phyloP scores from a whole-genome alignment of 1,284 basidiomycete genomes.

The Cutaneotrichosporon spelunceum region DNA sequence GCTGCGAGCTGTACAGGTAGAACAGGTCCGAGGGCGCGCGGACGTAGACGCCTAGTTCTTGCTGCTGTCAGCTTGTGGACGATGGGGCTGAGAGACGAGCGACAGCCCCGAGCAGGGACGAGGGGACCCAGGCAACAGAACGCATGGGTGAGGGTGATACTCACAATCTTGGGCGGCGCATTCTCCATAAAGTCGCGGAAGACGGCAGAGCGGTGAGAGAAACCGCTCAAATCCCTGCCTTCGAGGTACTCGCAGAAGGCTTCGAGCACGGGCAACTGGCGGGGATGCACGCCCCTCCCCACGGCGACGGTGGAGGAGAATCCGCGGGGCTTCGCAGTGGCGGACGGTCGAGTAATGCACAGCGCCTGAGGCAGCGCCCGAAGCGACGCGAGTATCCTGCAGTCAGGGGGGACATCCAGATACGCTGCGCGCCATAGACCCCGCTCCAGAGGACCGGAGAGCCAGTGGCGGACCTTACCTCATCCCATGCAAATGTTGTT shows the following conservation, averaged over 20 bases:
- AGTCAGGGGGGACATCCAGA: neutral
- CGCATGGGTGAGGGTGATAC: too few species aligned
- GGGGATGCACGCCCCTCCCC: neutral
- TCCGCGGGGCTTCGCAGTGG: too few species aligned
- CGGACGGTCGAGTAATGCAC: neutral
- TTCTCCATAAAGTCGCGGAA: neutral
- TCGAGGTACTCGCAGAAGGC: neutral
- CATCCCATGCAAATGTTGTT: neutral
- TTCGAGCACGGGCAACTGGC: neutral
- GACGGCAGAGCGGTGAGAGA: neutral
- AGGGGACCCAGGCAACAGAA: too few species aligned
- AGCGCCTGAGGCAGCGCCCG: too few species aligned
- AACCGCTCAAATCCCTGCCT: neutral
- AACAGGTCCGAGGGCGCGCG: neutral
- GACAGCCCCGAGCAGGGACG: too few species aligned
- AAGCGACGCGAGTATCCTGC: neutral
- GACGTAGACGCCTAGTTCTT: neutral
- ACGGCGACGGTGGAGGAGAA: neutral
- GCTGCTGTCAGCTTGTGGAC: neutral
- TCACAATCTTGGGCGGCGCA: neutral
- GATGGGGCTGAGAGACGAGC: too few species aligned
- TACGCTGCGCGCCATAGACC: too few species aligned
- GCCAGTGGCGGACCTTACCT: too few species aligned
- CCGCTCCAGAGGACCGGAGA: too few species aligned
- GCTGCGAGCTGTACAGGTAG: neutral